Evolutionary conservation across 106 monocot species (phyloP), one percentile per base, ranked within the genome.

Genomic region (Dactylorhiza incarnata): DNA sequence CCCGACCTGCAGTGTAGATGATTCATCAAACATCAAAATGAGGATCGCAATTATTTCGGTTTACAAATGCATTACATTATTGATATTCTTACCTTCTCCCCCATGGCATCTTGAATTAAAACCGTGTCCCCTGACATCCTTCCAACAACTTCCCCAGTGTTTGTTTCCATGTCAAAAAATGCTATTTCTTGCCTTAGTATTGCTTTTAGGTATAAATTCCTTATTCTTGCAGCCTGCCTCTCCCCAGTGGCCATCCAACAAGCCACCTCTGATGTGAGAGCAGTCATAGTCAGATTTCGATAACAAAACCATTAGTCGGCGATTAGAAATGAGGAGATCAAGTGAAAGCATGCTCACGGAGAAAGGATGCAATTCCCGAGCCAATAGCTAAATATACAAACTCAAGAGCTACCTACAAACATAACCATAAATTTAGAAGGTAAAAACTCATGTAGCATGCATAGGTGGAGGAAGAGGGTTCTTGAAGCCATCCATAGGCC

Each of bases 281-380:
- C 26, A 63, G 17, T 6, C 2, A 7, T 7, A 25, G 6, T 63
- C 5, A 63, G 62, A 63, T 63, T n/a, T 25, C 17, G 2, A 25
- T 23, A 25, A 23, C 2, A 63, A 25, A n/a, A 54, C 14, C 54
- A 54, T 54, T 51, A 9, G 12, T 13, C 5, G n/a, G n/a, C n/a
- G n/a, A n/a, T n/a, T n/a, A n/a, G n/a, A n/a, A n/a, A n/a, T 59
- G 20, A 63, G 23, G 24, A n/a, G 1, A 43, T 8, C 26, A 73
- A 48, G 5, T 53, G 23, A 25, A n/a, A 25, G 24, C 0, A n/a
- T 13, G 71, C 89, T 84, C 75, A 89, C 89, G 89, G 12, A 86
- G 49, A 59, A 89, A 89, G 3, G 89, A 83, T 26, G 89, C 89
- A 9, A 89, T 45, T 3, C 80, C 86, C 68, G 85, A 25, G 19